phyloP scores from a whole-genome alignment of 1,139 yeast genomes.

The Pichia sp. region DNA sequence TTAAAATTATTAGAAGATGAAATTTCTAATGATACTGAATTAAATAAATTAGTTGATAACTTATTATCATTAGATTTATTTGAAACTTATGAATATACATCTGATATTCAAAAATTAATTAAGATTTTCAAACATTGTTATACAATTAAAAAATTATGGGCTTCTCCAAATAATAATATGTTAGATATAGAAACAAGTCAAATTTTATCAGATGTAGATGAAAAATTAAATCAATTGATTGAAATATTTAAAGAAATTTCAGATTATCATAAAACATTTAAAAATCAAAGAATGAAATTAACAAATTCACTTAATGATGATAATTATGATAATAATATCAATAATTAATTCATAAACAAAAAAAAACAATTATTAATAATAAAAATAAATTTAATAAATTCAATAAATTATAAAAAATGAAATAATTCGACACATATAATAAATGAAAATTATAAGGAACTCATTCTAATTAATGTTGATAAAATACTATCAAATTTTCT shows the following conservation, averaged over 20 bases:
- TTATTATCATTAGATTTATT: conserved; percentile 1
- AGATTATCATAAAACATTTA: not conserved
- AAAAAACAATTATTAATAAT: not conserved
- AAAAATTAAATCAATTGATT: conserved; percentile 1
- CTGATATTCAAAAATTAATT: conserved; percentile 4
- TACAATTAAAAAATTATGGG: conserved; percentile 10
- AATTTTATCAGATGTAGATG: not conserved
- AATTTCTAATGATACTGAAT: not conserved
- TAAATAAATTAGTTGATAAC: not conserved
- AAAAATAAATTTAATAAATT: not conserved
- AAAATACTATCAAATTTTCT: conserved; percentile 12
- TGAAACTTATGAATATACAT: not conserved
- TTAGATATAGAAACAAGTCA: conserved; percentile 10
- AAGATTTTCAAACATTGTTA: conserved; percentile 4
- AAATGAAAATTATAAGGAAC: not conserved
- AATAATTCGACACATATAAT: not conserved
- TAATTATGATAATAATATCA: not conserved
- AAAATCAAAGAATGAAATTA: conserved; percentile 2
- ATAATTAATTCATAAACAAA: not conserved
- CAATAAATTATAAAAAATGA: not conserved
- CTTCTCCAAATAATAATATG: conserved; percentile 4
- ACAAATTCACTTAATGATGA: not conserved
- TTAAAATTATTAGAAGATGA: conserved; percentile 9
- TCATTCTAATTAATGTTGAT: conserved; percentile 8
- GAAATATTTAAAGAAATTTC: conserved; percentile 1